Conservation (phyloP, 768 basidiomycete species). For the Tulasnella sp. region DNA sequence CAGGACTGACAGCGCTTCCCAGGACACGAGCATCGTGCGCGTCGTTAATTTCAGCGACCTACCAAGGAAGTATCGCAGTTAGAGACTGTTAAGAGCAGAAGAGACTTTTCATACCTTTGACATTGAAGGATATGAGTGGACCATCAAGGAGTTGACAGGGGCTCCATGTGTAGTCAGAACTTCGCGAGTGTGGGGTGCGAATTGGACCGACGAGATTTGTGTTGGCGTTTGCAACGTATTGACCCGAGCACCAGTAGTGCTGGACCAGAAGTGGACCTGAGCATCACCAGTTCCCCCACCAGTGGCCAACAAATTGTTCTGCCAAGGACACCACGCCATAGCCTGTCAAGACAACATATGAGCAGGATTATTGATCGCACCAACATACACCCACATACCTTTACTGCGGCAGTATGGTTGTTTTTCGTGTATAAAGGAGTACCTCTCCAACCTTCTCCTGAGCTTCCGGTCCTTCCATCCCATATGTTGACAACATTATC, state of each 20-base stretch:
- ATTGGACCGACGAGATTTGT: constrained; percentile 89
- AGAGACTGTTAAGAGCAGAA: not conserved
- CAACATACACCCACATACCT: constrained; percentile 33
- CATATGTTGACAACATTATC: constrained; percentile 98
- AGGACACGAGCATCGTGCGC: constrained; percentile 91
- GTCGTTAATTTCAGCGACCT: constrained; percentile 76
- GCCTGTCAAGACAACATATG: constrained; percentile 49
- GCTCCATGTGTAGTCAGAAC: constrained; percentile 91
- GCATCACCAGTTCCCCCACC: constrained; percentile 96
- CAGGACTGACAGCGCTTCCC: constrained; percentile 78
- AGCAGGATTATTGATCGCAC: not conserved
- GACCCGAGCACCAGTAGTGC: constrained; percentile 84
- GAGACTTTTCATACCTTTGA: constrained; percentile 41
- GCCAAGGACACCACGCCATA: constrained; percentile 97
- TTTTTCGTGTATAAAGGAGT: constrained; percentile 83
- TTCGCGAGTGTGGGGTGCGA: constrained; percentile 84
- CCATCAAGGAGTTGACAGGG: constrained; percentile 77
- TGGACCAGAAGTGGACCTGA: constrained; percentile 86
- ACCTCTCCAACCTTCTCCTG: constrained; percentile 37
- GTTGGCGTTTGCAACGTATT: constrained; percentile 82
- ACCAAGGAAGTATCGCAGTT: not conserved
- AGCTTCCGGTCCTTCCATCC: constrained; percentile 69
- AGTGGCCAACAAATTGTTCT: constrained; percentile 80
- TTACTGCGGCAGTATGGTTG: constrained; percentile 80
- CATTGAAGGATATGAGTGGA: constrained; percentile 82